Base-by-base conservation (phyloP, 2,329 filamentous ascomycete genomes). In the Xylariaceae sp. region DNA sequence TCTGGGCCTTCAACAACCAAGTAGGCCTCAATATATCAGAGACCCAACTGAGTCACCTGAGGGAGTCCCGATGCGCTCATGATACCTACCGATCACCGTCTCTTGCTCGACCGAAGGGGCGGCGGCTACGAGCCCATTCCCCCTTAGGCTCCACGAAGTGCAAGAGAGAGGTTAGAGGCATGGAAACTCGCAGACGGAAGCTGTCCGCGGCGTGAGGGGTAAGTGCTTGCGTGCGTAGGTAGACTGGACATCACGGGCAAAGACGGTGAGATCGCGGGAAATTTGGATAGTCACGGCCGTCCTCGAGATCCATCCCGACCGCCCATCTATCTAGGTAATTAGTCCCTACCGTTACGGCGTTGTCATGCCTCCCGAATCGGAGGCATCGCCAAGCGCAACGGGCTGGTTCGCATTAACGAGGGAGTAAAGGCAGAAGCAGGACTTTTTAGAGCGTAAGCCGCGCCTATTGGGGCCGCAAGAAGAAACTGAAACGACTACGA, bases 11-110 rank as follows among this genome's bases (percentile, higher is more conserved):
- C 57, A 61, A 58, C 19, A 44, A 46, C 41, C 61, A 59, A 56
- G 43, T 51, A 44, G 22, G 47, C 47, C 54, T 51, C 54, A 56
- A 59, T 62, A 61, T 62, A 63, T 60, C 59, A 62, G 54, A 57
- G 60, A 60, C 61, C 41, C 62, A 59, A 65, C 62, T 54, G 61
- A 61, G 64, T 70, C 69, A 71, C 68, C 70, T 70, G 69, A 64
- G 61, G 50, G 43, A 49, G 49, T 55, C 59, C 57, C 58, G 55
- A 57, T 55, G 42, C 56, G 53, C 51, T 55, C 57, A 57, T 59
- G 55, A 49, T 53, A 57, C 55, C 52, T 53, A 47, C 37, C 44
- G 41, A 29, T 13, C 21, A 43, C 13, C 54, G 48, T 44, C 55
- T 34, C 41, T 42, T 26, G 19, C 40, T 61, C 47, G 58, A 63